A percentile compares a stretch with the other conserved stretches of the same genome.
Conservation (phyloP, 2,329 filamentous ascomycete species). For the Botrytis cinerea region DNA sequence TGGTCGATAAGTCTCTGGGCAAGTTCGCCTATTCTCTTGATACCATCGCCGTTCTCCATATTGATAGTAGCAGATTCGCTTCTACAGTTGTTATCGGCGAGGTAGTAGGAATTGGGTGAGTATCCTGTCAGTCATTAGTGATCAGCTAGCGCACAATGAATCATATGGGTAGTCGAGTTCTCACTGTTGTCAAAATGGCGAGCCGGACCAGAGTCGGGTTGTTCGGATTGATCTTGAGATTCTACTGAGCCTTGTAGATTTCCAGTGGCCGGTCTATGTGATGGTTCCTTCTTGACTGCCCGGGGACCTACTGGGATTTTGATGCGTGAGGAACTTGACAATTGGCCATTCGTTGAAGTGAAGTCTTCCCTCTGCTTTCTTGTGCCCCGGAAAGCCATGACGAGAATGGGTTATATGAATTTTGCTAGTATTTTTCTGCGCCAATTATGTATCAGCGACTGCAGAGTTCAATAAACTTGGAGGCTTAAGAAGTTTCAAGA, state of each 20-base stretch:
- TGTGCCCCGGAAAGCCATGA: neutral
- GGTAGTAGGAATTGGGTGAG: too few species aligned
- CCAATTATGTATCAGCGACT: neutral
- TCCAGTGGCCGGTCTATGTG: constrained; percentile 52
- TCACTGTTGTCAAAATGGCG: too few species aligned
- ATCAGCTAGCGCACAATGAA: too few species aligned
- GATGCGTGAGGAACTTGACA: neutral
- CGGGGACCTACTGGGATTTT: neutral
- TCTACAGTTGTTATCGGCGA: too few species aligned
- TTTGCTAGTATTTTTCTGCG: neutral
- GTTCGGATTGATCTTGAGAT: too few species aligned
- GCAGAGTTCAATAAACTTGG: neutral
- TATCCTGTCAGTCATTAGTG: too few species aligned
- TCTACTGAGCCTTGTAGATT: too few species aligned
- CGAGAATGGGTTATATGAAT: neutral
- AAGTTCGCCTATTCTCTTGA: constrained; percentile 47
- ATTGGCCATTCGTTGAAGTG: neutral
- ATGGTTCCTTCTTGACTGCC: neutral
- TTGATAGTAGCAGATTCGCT: too few species aligned
- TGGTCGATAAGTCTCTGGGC: constrained; percentile 66
- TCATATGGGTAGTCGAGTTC: too few species aligned
- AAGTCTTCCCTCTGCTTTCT: neutral
- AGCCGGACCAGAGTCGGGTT: too few species aligned
- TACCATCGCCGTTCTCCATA: neutral
- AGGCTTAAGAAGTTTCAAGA: neutral